phyloP scores from a whole-genome alignment of 352 stramenopile species.

The Phytophthora nicotianae region DNA sequence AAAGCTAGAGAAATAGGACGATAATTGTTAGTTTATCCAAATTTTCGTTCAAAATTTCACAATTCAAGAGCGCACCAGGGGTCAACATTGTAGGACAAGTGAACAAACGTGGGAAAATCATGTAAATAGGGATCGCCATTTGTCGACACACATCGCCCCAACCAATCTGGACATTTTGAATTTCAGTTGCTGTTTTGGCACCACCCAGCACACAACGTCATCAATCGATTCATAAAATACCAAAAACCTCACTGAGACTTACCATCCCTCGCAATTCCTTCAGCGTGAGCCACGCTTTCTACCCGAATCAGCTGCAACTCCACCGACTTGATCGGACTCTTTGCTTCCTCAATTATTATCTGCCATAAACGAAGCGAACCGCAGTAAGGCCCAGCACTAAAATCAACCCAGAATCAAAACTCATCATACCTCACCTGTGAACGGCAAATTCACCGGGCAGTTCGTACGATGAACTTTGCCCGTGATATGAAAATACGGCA shows the following conservation, averaged over 20 bases:
- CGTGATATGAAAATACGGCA: constrained; percentile 82
- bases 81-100: constrained; percentile 92
- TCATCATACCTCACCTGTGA: constrained; percentile 84
- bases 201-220: neutral
- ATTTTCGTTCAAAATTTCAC: neutral
- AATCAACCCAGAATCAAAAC: constrained; percentile 7
- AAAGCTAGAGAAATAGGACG: constrained; percentile 57
- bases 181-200: constrained; percentile 83
- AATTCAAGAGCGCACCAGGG: constrained; percentile 38
- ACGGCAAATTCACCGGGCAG: constrained; percentile 89
- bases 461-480: constrained; percentile 89
- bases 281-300: constrained; percentile 82
- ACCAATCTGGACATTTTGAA: constrained; percentile 94
- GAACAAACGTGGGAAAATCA: constrained; percentile 93
- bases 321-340: constrained; percentile 82
- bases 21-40: constrained; percentile 1
- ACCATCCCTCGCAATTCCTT: constrained; percentile 85
- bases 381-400: constrained; percentile 7
- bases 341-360: constrained; percentile 82
- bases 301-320: constrained; percentile 92
- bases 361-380: constrained; percentile 18
- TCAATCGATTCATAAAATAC: neutral
- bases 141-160: constrained; percentile 90
- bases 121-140: constrained; percentile 94
- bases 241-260: neutral